These are phyloP conservation scores for Leishmania turanica DNA, from an alignment of 208 protist species.

Conservation along the genomic window DNA sequence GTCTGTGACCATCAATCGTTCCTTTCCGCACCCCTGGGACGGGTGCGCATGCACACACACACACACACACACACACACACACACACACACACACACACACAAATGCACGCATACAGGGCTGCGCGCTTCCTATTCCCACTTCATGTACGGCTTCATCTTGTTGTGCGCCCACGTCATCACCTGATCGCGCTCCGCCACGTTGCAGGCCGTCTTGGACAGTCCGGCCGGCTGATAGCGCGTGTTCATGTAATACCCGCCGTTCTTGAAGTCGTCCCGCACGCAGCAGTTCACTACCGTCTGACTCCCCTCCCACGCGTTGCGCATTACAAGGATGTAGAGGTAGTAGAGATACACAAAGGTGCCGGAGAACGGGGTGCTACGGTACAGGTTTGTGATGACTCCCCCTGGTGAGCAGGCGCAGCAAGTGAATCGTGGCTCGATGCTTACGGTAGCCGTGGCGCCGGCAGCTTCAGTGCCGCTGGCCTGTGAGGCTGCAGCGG, in stretches of 20 bases:
- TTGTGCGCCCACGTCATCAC: slow-evolving; percentile 69
- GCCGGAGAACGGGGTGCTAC: slow-evolving; percentile 48
- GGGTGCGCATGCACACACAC: not conserved
- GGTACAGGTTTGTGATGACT: slow-evolving; percentile 79
- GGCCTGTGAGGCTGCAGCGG: slow-evolving; percentile 9
- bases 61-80: not conserved
- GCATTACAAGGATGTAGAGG: slow-evolving; percentile 71
- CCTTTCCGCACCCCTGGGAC: not conserved
- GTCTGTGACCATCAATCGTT: not conserved
- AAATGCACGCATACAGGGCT: slow-evolving; percentile 12
- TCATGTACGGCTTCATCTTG: slow-evolving; percentile 87
- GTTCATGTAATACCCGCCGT: slow-evolving; percentile 88
- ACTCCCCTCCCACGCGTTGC: slow-evolving; percentile 70
- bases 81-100: not conserved
- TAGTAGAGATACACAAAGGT: slow-evolving; percentile 65
- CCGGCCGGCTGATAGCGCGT: slow-evolving; percentile 56
- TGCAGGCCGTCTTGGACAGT: slow-evolving; percentile 72
- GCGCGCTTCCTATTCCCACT: slow-evolving; percentile 46
- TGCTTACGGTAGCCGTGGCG: slow-evolving; percentile 5
- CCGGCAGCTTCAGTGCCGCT: not conserved
- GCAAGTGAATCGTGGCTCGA: slow-evolving; percentile 55
- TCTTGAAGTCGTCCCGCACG: slow-evolving; percentile 72
- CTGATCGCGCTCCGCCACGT: slow-evolving; percentile 51
- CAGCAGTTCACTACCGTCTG: slow-evolving; percentile 85
- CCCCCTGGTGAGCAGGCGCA: slow-evolving; percentile 79